Evolutionary conservation across 495 filamentous ascomycete genomes (phyloP).

Genomic region (Aspergillus heteromorphus): DNA sequence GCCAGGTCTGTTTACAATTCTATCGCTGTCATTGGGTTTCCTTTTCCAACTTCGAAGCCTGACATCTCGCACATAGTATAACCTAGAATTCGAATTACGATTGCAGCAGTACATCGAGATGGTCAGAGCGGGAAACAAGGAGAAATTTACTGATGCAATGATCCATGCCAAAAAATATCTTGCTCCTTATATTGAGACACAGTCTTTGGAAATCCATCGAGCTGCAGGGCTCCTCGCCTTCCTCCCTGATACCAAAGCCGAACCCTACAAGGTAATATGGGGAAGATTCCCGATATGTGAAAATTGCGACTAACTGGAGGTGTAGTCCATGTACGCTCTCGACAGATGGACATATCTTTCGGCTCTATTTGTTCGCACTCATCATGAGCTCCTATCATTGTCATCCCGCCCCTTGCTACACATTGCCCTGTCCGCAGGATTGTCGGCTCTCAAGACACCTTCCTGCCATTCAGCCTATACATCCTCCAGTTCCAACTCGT

Average conservation of each 20-base stretch:
- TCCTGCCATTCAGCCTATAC: slow-evolving; percentile 74
- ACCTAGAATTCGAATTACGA: slow-evolving; percentile 89
- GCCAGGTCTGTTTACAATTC: slow-evolving; percentile 53
- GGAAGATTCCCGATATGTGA: slow-evolving; percentile 3
- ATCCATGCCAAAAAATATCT: slow-evolving; percentile 77
- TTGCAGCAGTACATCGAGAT: slow-evolving; percentile 94
- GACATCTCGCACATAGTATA: slow-evolving; percentile 54
- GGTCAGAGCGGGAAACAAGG: slow-evolving; percentile 55
- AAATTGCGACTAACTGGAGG: neutral
- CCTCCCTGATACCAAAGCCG: slow-evolving; percentile 51
- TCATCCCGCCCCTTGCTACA: slow-evolving; percentile 82
- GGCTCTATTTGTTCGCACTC: slow-evolving; percentile 75
- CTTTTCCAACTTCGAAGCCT: slow-evolving; percentile 12
- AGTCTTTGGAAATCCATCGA: slow-evolving; percentile 61
- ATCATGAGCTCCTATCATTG: slow-evolving; percentile 81
- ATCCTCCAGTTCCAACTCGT: slow-evolving; percentile 52
- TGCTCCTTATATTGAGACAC: slow-evolving; percentile 56
- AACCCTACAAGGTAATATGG: slow-evolving; percentile 58
- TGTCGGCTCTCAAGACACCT: slow-evolving; percentile 93
- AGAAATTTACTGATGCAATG: slow-evolving; percentile 69
- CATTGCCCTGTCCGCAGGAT: slow-evolving; percentile 82
- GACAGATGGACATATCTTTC: slow-evolving; percentile 72
- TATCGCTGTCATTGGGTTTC: neutral
- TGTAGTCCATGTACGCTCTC: slow-evolving; percentile 64
- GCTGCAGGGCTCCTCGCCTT: slow-evolving; percentile 79